Evolutionary conservation across 2,329 filamentous ascomycete species (phyloP), one percentile per base, ranked within the genome.

Genomic region (Plenodomus lindquistii): DNA sequence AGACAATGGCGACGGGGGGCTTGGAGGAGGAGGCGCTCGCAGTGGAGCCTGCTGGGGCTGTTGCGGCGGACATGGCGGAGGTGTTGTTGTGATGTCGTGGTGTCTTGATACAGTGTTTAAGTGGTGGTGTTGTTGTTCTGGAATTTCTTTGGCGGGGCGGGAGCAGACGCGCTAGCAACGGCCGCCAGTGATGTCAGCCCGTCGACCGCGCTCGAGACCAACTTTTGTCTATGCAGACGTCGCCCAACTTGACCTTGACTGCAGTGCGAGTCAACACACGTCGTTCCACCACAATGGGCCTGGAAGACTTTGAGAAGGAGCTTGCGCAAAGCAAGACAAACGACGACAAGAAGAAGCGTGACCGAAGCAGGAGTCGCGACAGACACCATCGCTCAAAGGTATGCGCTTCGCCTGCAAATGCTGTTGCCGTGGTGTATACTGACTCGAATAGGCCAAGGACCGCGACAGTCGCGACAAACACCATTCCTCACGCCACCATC

Each of bases 1-100:
- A 97, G 65, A 97, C 91, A 51, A 99, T 86, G 53, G 89, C 84
- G 38, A 90, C 86, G 35, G 91, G 89, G 2, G 59, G 41, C 21
- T 57, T 43, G 3, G 59, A 50, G 34, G 48, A 43, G 36, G 41
- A 44, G 10, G 46, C 37, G 22, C 49, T 20, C 45, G 61, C 42
- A 21, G 46, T 37, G 19, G 59, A 42, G 48, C 52, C 54, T 49
- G 51, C 50, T 31, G 59, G 46, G 40, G 57, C 55, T 39, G 48
- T 50, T n/a, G 65, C 40, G 39, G 72, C 64, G 54, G 78, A 72
- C 73, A 82, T 81, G 46, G 29, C 73, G 57, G 15, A 17, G 17
- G 22, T 37, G 39, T 37, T 18, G 42, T 27, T 29, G 15, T 19
- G 19, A 46, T 27, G 21, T 38, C 18, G 19, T 5, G 20, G 10